Percentiles rank a stretch among this genome's conserved stretches.
phyloP scores from a whole-genome alignment of 2,329 filamentous ascomycete genomes.

The Ophiocordyceps unilateralis region DNA sequence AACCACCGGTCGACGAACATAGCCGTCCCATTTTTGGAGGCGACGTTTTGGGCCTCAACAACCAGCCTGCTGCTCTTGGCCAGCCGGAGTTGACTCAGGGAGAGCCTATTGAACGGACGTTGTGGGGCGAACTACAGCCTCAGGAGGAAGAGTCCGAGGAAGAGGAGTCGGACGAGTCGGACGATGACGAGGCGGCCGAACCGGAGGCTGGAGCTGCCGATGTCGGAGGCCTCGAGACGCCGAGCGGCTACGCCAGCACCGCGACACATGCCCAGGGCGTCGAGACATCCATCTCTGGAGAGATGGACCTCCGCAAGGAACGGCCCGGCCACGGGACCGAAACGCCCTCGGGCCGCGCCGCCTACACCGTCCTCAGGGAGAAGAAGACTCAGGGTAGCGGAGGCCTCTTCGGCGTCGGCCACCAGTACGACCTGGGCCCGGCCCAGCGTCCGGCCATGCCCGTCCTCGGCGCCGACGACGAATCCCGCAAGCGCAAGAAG shows the following conservation, averaged over 20 bases:
- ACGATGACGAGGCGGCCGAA: conserved; percentile 31
- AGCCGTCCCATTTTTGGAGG: conserved; percentile 84
- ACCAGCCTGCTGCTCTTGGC: conserved; percentile 20
- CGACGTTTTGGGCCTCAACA: conserved; percentile 73
- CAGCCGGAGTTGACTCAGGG: conserved; percentile 30
- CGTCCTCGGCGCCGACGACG: conserved; percentile 65
- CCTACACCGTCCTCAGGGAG: conserved; percentile 83
- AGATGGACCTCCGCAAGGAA: conserved; percentile 78
- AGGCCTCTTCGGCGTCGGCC: conserved; percentile 92
- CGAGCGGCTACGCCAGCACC: conserved; percentile 62
- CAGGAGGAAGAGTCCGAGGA: conserved; percentile 60
- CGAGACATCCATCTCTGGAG: conserved; percentile 62
- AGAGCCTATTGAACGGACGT: conserved; percentile 68
- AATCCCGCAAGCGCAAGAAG: conserved; percentile 77
- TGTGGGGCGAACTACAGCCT: conserved; percentile 86
- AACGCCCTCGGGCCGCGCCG: conserved; percentile 54
- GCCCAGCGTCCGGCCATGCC: conserved; percentile 37
- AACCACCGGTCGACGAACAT: conserved; percentile 85
- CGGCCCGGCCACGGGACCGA: conserved; percentile 78
- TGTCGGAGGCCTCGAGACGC: conserved; percentile 55
- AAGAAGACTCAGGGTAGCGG: conserved; percentile 53
- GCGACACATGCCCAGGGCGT: conserved; percentile 56
- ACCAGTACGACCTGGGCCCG: conserved; percentile 69
- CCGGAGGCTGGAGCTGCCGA: not conserved
- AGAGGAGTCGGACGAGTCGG: conserved; percentile 55